A percentile compares a stretch with the other conserved stretches of the same genome.
phyloP scores from a whole-genome alignment of 2,329 filamentous ascomycete genomes.

The Cadophora gregata region DNA sequence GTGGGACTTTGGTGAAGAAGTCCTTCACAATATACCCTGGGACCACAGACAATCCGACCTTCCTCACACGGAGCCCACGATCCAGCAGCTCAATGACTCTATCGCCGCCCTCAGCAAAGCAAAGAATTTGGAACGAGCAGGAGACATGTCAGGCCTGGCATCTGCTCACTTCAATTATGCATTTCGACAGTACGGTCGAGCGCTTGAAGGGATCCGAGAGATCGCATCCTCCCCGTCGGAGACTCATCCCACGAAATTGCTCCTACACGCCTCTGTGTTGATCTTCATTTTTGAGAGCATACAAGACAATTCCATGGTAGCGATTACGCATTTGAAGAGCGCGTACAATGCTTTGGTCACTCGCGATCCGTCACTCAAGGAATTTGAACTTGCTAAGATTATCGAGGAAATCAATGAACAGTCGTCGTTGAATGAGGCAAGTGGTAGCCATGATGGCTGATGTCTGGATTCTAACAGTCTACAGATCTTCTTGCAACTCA shows the following conservation, averaged over 20 bases:
- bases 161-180: constrained; percentile 1
- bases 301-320: not conserved
- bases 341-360: constrained; percentile 9
- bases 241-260: not conserved
- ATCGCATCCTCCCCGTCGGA: not conserved
- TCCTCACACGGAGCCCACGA: not conserved
- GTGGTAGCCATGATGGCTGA: not conserved
- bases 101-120: constrained; percentile 8
- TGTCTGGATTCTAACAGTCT: not conserved
- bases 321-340: constrained; percentile 8
- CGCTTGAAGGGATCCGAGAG: constrained; percentile 2
- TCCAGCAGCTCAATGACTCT: constrained; percentile 7
- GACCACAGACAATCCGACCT: too few relatives aligned
- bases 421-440: not conserved
- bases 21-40: not conserved
- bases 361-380: not conserved
- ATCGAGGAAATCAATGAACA: not conserved
- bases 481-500: constrained; percentile 6
- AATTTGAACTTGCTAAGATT: constrained; percentile 1
- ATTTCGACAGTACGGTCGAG: not conserved
- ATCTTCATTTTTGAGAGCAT: constrained; percentile 17
- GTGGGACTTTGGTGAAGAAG: not conserved
- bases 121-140: not conserved
- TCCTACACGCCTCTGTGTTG: not conserved
- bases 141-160: not conserved